Evolutionary conservation across 805 yeast genomes (phyloP).

Genomic region (Ogataea nitratoaversa): DNA sequence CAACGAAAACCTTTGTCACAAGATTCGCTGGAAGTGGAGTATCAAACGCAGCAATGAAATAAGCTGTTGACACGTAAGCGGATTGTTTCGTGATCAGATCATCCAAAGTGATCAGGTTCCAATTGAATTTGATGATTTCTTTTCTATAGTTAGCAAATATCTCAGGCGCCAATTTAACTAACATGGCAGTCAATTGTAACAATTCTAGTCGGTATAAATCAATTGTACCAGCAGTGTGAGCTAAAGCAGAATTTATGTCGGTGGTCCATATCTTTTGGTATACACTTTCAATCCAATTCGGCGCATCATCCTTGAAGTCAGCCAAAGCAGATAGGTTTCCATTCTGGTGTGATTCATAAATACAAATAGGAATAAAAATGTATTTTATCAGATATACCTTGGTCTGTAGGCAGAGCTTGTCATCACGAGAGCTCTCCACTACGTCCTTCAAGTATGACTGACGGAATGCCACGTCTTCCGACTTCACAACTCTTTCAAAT

Average conservation of each 20-base stretch:
- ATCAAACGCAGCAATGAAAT: slow-evolving; percentile 81
- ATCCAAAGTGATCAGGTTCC: slow-evolving; percentile 89
- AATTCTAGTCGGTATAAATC: slow-evolving; percentile 76
- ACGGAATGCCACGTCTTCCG: slow-evolving; percentile 42
- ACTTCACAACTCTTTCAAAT: slow-evolving; percentile 49
- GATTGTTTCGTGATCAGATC: slow-evolving; percentile 88
- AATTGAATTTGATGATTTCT: slow-evolving; percentile 86
- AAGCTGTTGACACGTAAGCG: slow-evolving; percentile 84
- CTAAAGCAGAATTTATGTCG: slow-evolving; percentile 45
- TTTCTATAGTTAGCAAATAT: slow-evolving; percentile 60
- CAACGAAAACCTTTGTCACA: slow-evolving; percentile 89
- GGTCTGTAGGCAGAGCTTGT: slow-evolving; percentile 43
- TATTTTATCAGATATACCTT: slow-evolving; percentile 58
- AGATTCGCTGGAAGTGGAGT: slow-evolving; percentile 87
- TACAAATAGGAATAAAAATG: slow-evolving; percentile 61
- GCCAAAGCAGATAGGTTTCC: slow-evolving; percentile 32
- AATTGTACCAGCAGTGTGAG: slow-evolving; percentile 59
- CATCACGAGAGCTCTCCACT: slow-evolving; percentile 45
- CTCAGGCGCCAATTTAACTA: slow-evolving; percentile 65
- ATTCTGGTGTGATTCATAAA: slow-evolving; percentile 51
- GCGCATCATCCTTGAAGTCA: slow-evolving; percentile 18
- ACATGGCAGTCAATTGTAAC: slow-evolving; percentile 72
- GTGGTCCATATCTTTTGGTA: slow-evolving; percentile 72
- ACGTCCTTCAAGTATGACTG: slow-evolving; percentile 49
- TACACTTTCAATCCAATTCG: slow-evolving; percentile 63